phyloP scores from a whole-genome alignment of 2,329 filamentous ascomycete species.

The Leptographium lundbergii region DNA sequence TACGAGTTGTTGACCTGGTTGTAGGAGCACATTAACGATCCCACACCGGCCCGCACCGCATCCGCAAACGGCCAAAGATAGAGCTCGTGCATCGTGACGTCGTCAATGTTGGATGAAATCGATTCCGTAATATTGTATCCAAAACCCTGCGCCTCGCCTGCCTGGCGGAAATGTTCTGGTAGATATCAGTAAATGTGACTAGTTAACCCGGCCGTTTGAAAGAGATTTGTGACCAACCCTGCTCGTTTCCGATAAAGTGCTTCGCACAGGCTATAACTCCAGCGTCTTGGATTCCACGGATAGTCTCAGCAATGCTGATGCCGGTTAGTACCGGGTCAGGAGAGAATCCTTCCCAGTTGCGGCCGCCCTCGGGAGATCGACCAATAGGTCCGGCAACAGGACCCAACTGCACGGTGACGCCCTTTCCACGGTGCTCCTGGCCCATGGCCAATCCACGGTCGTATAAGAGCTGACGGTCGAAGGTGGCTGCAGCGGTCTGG shows the following conservation, averaged over 20 bases:
- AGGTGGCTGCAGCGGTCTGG: conserved; percentile 71
- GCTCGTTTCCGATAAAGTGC: conserved; percentile 59
- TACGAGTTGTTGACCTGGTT: conserved; percentile 62
- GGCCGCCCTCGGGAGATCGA: conserved; percentile 51
- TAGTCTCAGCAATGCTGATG: conserved; percentile 56
- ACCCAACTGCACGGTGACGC: conserved; percentile 60
- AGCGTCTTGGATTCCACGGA: conserved; percentile 68
- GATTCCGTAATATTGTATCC: conserved; percentile 51
- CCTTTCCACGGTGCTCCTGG: conserved; percentile 57
- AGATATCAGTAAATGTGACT: background rate
- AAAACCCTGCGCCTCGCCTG: conserved; percentile 38
- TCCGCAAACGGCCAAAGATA: conserved; percentile 55
- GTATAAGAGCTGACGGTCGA: conserved; percentile 61
- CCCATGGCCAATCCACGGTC: conserved; percentile 60
- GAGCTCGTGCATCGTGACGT: conserved; percentile 48
- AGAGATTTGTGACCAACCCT: conserved; percentile 25
- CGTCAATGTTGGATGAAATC: conserved; percentile 40
- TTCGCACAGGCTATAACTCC: conserved; percentile 71
- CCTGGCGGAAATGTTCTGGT: conserved; percentile 58
- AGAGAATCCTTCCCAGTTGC: conserved; percentile 60
- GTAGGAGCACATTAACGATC: conserved; percentile 42
- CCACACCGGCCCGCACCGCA: conserved; percentile 42
- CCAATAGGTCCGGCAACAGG: conserved; percentile 64
- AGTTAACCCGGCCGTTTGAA: background rate
- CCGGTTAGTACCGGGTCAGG: conserved; percentile 67